phyloP scores from a whole-genome alignment of 495 filamentous ascomycete species.

The Podospora tetraspora region DNA sequence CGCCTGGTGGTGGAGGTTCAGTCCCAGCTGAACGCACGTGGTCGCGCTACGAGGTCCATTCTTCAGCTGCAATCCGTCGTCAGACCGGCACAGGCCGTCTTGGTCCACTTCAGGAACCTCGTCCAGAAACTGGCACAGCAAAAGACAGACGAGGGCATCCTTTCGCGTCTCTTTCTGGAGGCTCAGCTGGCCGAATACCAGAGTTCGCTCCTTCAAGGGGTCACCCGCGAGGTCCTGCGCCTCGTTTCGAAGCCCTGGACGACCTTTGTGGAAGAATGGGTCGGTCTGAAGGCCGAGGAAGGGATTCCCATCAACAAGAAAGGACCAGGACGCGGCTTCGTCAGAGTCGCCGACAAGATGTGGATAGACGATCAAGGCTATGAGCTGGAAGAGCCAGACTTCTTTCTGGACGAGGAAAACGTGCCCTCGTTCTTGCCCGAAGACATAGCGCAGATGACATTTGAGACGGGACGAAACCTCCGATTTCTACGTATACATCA shows the following conservation, averaged over 20 bases:
- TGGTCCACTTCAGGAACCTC: slow-evolving; percentile 57
- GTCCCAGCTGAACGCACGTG: slow-evolving; percentile 45
- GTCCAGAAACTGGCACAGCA: slow-evolving; percentile 49
- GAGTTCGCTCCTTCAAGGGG: slow-evolving; percentile 53
- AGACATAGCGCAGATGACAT: slow-evolving; percentile 61
- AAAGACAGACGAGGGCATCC: slow-evolving; percentile 59
- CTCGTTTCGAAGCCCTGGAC: slow-evolving; percentile 67
- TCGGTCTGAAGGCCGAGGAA: slow-evolving; percentile 60
- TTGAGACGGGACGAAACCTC: slow-evolving; percentile 73
- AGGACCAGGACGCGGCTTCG: slow-evolving; percentile 50
- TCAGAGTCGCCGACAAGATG: slow-evolving; percentile 53
- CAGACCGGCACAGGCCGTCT: slow-evolving; percentile 54
- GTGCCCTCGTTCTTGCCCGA: slow-evolving; percentile 62
- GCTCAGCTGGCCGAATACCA: slow-evolving; percentile 60
- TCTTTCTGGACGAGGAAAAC: slow-evolving; percentile 52
- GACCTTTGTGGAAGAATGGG: slow-evolving; percentile 66
- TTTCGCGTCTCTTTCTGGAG: slow-evolving; percentile 61
- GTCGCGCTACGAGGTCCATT: slow-evolving; percentile 43
- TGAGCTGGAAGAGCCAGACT: slow-evolving; percentile 51
- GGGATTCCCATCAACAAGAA: slow-evolving; percentile 44
- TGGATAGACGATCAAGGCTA: slow-evolving; percentile 51
- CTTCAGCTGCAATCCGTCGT: slow-evolving; percentile 69
- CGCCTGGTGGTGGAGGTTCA: slow-evolving; percentile 52
- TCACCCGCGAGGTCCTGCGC: slow-evolving; percentile 62
- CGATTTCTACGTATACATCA: slow-evolving; percentile 67